Conservation (phyloP, 192 early-diverging fungal species). For the Podila epigama region DNA sequence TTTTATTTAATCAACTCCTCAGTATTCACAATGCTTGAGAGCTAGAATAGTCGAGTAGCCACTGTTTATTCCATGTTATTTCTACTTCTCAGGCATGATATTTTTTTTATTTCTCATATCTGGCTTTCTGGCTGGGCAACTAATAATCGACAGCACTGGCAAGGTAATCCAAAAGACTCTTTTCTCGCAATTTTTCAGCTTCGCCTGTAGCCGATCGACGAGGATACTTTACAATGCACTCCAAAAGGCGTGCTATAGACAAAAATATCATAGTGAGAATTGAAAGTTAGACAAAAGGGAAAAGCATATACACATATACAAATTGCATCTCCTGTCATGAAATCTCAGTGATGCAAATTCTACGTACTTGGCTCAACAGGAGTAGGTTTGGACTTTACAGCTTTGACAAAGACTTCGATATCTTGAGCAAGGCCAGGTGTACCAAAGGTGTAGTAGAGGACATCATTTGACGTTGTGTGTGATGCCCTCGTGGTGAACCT, state of each 20-base stretch:
- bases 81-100: no score
- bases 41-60: no score
- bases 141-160: constrained; percentile 6
- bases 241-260: constrained; percentile 32
- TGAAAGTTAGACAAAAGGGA: neutral
- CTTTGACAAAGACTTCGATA: constrained; percentile 32
- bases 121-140: no score
- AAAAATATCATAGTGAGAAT: neutral
- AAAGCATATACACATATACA: neutral
- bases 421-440: constrained; percentile 21
- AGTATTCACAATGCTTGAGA: neutral
- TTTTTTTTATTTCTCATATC: no score
- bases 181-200: constrained; percentile 35
- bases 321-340: neutral
- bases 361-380: constrained; percentile 28
- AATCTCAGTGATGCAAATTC: neutral
- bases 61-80: no score
- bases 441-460: constrained; percentile 44
- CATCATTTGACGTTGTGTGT: constrained; percentile 3
- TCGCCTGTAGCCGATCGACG: constrained; percentile 27
- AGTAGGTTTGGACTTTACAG: constrained; percentile 5
- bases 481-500: neutral
- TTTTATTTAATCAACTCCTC: neutral
- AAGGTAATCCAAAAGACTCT: constrained; percentile 33
- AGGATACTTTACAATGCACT: constrained; percentile 30